A percentile compares a stretch with the other conserved stretches of the same genome.
Evolutionary conservation across 192 early-diverging fungal genomes (phyloP).

Genomic region (Geranomyces variabilis): DNA sequence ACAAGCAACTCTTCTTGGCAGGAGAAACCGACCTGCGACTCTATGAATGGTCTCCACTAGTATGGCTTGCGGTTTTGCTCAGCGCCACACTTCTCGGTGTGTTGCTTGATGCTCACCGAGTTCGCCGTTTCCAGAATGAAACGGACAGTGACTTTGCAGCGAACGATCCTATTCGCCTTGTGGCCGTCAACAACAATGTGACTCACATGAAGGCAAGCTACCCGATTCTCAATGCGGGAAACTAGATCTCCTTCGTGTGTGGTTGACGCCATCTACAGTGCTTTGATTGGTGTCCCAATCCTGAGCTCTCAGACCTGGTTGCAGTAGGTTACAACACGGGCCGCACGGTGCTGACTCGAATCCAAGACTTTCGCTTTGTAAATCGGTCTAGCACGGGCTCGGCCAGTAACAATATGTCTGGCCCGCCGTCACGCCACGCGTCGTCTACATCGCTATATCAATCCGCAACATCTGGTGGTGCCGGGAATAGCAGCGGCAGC

Average conservation of each 20-base stretch:
- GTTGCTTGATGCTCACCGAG: not conserved
- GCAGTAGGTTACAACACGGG: constrained; percentile 66
- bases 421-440: constrained; percentile 11
- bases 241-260: not conserved
- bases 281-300: constrained; percentile 70
- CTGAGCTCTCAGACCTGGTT: constrained; percentile 56
- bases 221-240: not conserved
- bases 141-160: not conserved
- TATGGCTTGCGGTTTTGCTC: not conserved
- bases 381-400: not conserved
- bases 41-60: constrained; percentile 51
- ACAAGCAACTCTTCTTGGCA: constrained; percentile 51
- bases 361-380: constrained; percentile 24
- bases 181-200: constrained; percentile 52
- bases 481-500: not conserved
- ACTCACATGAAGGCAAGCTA: constrained; percentile 46
- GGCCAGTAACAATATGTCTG: not conserved
- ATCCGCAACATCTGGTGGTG: not conserved
- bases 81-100: not conserved
- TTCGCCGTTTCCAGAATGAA: not conserved
- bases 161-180: constrained; percentile 30
- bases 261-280: constrained; percentile 42
- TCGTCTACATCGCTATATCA: constrained; percentile 19
- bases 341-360: constrained; percentile 55
- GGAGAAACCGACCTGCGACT: constrained; percentile 59